Evolutionary conservation across 2,329 filamentous ascomycete genomes (phyloP).

Genomic region (Fusarium armeniacum): DNA sequence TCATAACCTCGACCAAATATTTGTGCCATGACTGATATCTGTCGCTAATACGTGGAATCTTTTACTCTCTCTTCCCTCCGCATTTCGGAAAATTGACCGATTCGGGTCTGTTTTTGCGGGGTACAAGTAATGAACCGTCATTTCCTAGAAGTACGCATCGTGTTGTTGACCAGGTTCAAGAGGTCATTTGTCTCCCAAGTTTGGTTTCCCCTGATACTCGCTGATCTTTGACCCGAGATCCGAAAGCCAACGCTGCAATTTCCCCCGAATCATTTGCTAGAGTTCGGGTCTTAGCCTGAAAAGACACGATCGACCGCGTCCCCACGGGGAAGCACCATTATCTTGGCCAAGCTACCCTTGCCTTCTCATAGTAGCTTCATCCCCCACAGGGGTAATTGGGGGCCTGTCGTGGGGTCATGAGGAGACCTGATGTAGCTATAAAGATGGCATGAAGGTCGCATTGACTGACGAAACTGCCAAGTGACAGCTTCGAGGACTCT

Average conservation of each 20-base stretch:
- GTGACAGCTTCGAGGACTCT: slow-evolving; percentile 16
- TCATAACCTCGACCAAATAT: slow-evolving; percentile 1
- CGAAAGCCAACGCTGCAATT: slow-evolving; percentile 26
- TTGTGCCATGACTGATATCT: slow-evolving; percentile 7
- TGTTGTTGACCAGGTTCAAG: slow-evolving; percentile 17
- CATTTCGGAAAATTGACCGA: slow-evolving; percentile 29
- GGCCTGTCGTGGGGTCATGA: slow-evolving; percentile 41
- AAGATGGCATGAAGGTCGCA: slow-evolving; percentile 27
- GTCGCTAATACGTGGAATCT: slow-evolving; percentile 46
- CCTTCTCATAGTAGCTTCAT: slow-evolving; percentile 33
- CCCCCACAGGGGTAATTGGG: slow-evolving; percentile 47
- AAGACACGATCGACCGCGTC: slow-evolving; percentile 41
- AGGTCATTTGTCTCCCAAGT: slow-evolving; percentile 27
- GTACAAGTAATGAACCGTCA: slow-evolving; percentile 13
- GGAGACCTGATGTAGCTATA: slow-evolving; percentile 22
- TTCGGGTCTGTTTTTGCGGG: slow-evolving; percentile 36
- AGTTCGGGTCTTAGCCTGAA: slow-evolving; percentile 37
- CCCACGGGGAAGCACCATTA: slow-evolving; percentile 45
- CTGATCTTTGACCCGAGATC: slow-evolving; percentile 41
- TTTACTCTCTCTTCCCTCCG: slow-evolving; percentile 26
- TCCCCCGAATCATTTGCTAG: slow-evolving; percentile 31
- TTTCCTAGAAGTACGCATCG: slow-evolving; percentile 8
- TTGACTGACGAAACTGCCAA: slow-evolving; percentile 12
- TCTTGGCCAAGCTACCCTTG: slow-evolving; percentile 28
- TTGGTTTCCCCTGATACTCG: slow-evolving; percentile 33